Evolutionary conservation across 768 basidiomycete genomes (phyloP), one percentile per base, ranked within the genome.

Genomic region (Lentinula guzmanii): DNA sequence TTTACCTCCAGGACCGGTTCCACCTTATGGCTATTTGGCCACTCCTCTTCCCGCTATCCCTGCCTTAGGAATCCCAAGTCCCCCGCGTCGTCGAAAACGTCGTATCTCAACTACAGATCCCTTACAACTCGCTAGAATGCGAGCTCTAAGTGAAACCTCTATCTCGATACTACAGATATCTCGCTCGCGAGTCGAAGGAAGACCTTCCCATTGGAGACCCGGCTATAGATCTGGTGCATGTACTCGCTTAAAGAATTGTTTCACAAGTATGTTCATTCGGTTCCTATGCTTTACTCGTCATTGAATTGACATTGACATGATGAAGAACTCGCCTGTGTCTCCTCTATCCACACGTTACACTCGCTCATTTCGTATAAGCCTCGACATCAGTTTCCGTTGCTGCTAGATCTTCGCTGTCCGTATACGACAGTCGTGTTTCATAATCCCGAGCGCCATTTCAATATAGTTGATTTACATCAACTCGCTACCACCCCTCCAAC

Each of bases 401-500:
- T 50, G 2, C n/a, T 59, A 3, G 58, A 59, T 41, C 58, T 59
- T 28, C 58, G 58, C 6, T 50, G 13, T n/a, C 34, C 58, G 3
- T 50, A 48, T 24, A 59, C 48, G n/a, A 34, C 31, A 10, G 21
- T 33, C 5, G 16, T 59, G 7, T 59, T 59, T 46, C 33, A 46
- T 13, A 51, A 39, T 59, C 58, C 58, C 3, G 58, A 59, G 28
- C 58, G 58, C 45, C 18, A 46, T 37, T 51, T 31, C 11, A 59
- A 37, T n/a, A 43, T 28, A 9, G 46, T 28, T 50, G 81, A 82
- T 62, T 72, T 82, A 65, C 67, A 69, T 34, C 75, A 75, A 41
- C 75, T 76, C 37, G 76, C 74, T 31, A 78, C 78, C 21, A 72
- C 71, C 52, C 82, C 82, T 1, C 75, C 76, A 7, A 69, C 76